Evolutionary conservation across 2,329 filamentous ascomycete species (phyloP).

Genomic region (Drechslerella dactyloides): DNA sequence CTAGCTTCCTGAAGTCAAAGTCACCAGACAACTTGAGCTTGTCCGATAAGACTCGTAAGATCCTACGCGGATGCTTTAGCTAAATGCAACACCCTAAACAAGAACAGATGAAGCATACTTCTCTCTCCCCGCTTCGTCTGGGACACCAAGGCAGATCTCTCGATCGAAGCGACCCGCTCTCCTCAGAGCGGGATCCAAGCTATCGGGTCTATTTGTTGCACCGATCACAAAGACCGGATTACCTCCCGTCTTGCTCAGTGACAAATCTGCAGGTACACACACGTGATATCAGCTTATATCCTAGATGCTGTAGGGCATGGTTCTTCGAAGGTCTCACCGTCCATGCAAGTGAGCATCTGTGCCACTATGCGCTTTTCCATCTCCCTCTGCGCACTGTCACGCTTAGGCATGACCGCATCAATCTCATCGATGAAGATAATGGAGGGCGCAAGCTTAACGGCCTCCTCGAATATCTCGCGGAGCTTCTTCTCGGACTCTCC

Average conservation of each 20-base stretch:
- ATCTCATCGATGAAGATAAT: constrained; percentile 92
- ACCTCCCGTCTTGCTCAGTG: constrained; percentile 72
- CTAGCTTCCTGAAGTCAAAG: constrained; percentile 75
- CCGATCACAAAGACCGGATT: constrained; percentile 88
- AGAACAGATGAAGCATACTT: constrained; percentile 57
- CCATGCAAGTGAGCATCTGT: constrained; percentile 85
- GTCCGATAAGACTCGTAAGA: constrained; percentile 74
- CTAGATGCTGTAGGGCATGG: background rate
- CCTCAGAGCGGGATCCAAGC: constrained; percentile 77
- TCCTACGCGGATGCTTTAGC: constrained; percentile 58
- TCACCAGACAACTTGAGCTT: constrained; percentile 70
- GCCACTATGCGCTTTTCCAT: constrained; percentile 88
- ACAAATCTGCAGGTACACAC: constrained; percentile 61
- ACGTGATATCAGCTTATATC: background rate
- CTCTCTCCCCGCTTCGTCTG: constrained; percentile 76
- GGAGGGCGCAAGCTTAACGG: constrained; percentile 82
- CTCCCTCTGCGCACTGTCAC: constrained; percentile 80
- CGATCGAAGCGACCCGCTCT: constrained; percentile 78
- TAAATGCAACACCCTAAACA: background rate
- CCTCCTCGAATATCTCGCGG: constrained; percentile 84
- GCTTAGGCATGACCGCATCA: constrained; percentile 86
- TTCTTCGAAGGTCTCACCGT: constrained; percentile 59
- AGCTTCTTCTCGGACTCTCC: constrained; percentile 88
- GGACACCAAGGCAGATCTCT: constrained; percentile 86
- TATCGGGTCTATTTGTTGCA: constrained; percentile 86